Base-by-base conservation (phyloP, 352 stramenopile species). In the Thalassiosira mediterranea region DNA sequence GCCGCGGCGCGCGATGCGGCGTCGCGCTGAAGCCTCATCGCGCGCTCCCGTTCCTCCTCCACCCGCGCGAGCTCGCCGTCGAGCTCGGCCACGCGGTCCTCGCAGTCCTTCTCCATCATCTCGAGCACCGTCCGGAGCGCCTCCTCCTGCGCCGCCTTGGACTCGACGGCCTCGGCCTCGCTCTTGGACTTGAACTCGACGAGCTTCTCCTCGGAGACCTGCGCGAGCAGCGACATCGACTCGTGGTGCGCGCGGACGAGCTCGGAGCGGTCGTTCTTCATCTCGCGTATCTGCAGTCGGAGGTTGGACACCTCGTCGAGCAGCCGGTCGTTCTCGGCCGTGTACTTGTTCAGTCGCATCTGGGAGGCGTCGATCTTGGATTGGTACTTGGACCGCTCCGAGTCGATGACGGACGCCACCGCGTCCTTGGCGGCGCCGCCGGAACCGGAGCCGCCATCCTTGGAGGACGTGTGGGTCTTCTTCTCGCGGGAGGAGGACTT, bases 71-170 rank as follows among this genome's bases (percentile, higher is more conserved):
- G 52, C 66, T 72, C 46, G 17, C 25, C 37, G 46, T 83, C 74
- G 31, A 83, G 47, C 38, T 83, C 74, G 3, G 52, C 53, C 11
- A 83, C 66, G 13, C 74, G 23, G 15, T 83, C 74, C 32, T 76
- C 74, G 34, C 74, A 78, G 60, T 83, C 74, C n/a, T 58, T 72
- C 47, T 83, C 74, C 74, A 83, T 83, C 74, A 83, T 83, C 49
- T 83, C 74, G 32, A 83, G 54, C 13, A 83, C 74, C 2, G 74
- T 83, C 8, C 74, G 37, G 29, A 83, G 28, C n/a, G 74, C 74
- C 74, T 83, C 74, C 61, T 83, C 74, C 62, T 77, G 66, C n/a
- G 74, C 74, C 3, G 51, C 38, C 54, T 65, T 65, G 15, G 32
- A 54, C 31, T 76, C 74, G n/a, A 56, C 25, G 3, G 74, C 66